Conservation (phyloP, 1,139 yeast genomes). For the Candida sp. region DNA sequence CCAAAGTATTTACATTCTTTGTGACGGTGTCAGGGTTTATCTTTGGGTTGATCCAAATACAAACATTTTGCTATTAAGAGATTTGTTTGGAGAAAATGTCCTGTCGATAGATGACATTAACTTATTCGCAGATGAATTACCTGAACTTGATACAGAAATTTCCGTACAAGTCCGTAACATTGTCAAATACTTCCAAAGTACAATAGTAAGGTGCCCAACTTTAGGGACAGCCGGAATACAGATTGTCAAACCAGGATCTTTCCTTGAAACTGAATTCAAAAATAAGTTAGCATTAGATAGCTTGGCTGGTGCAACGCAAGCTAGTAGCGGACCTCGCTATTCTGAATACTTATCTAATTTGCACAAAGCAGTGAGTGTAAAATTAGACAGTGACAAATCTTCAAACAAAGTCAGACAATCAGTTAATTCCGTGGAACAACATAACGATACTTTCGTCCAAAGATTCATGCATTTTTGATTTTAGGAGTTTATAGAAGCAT, state of each 20-base stretch:
- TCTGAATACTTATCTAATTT: slow-evolving; percentile 59
- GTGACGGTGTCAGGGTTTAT: slow-evolving; percentile 61
- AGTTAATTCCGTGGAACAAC: slow-evolving; percentile 23
- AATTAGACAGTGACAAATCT: slow-evolving; percentile 44
- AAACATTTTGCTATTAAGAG: slow-evolving; percentile 64
- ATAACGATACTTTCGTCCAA: slow-evolving; percentile 35
- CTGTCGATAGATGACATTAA: slow-evolving; percentile 42
- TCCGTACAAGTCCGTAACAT: slow-evolving; percentile 67
- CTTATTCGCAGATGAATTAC: slow-evolving; percentile 59
- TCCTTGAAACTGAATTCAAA: slow-evolving; percentile 53
- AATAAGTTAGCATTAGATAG: slow-evolving; percentile 73
- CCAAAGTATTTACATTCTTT: slow-evolving; percentile 78
- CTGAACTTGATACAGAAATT: slow-evolving; percentile 66
- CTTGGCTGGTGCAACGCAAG: slow-evolving; percentile 22
- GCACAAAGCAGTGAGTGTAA: slow-evolving; percentile 59
- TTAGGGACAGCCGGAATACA: slow-evolving; percentile 45
- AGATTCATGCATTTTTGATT: slow-evolving; percentile 33
- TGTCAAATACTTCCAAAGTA: slow-evolving; percentile 45
- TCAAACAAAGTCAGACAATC: slow-evolving; percentile 30
- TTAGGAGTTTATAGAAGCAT: not conserved
- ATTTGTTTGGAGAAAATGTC: slow-evolving; percentile 63
- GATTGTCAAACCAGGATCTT: slow-evolving; percentile 69
- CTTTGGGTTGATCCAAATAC: slow-evolving; percentile 75
- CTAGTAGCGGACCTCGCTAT: slow-evolving; percentile 48
- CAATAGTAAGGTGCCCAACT: slow-evolving; percentile 30